phyloP scores from a whole-genome alignment of 164 flowering plant genomes.

The Nymphaea colorata region DNA sequence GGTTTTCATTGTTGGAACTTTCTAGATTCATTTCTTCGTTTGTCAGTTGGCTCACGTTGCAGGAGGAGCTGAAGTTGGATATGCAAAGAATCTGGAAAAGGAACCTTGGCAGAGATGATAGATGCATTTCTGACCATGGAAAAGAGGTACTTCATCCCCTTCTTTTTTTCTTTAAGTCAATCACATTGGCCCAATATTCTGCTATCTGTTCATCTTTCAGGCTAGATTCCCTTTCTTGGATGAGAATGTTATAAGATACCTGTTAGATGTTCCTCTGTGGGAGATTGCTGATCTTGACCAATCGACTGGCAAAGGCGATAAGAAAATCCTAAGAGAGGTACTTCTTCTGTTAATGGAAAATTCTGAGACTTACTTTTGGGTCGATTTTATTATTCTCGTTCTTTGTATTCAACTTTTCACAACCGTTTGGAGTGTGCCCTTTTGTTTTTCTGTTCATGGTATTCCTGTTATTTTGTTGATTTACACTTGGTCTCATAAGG shows the following conservation, averaged over 20 bases:
- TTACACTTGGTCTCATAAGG: too few relatives aligned
- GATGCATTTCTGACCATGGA: constrained; percentile 87
- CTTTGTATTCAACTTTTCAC: too few relatives aligned
- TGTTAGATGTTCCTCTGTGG: constrained; percentile 83
- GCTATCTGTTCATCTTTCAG: constrained; percentile 15
- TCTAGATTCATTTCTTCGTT: too few relatives aligned
- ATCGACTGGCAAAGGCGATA: constrained; percentile 85
- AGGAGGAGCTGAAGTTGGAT: constrained; percentile 90
- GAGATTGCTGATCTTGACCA: constrained; percentile 77
- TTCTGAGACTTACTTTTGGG: too few relatives aligned
- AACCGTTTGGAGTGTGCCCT: too few relatives aligned
- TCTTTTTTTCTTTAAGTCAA: neutral
- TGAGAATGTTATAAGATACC: constrained; percentile 74
- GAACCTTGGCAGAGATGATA: constrained; percentile 94
- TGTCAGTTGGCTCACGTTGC: constrained; percentile 65
- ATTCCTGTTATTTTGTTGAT: too few relatives aligned
- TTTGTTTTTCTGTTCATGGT: too few relatives aligned
- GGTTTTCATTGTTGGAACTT: too few relatives aligned
- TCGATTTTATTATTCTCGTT: too few relatives aligned
- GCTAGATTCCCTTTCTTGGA: constrained; percentile 97
- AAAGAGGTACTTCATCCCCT: constrained; percentile 54
- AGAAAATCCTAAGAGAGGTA: constrained; percentile 94
- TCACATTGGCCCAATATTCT: neutral
- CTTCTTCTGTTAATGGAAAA: neutral
- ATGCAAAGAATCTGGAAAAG: constrained; percentile 99